A percentile compares a stretch with the other conserved stretches of the same genome.
phyloP scores from a whole-genome alignment of 208 protist genomes.

The Trypanosoma cruzi region DNA sequence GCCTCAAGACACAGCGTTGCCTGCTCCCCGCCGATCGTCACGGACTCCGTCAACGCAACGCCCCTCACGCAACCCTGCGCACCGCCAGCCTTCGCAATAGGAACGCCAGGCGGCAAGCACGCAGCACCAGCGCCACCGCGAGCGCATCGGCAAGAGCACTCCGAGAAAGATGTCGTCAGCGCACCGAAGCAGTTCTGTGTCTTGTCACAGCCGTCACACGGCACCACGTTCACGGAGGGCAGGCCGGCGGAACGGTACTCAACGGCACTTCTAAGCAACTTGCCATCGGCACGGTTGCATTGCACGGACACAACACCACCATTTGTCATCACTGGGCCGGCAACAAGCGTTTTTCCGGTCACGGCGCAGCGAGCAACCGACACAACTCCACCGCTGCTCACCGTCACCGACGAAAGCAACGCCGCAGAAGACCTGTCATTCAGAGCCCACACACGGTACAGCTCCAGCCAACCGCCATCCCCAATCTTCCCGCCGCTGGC shows the following conservation, averaged over 20 bases:
- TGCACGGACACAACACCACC: slow-evolving; percentile 13
- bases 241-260: background rate
- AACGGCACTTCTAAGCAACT: background rate
- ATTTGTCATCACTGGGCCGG: background rate
- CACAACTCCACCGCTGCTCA: slow-evolving; percentile 5
- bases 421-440: background rate
- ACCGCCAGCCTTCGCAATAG: background rate
- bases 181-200: slow-evolving; percentile 5
- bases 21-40: too few relatives aligned
- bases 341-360: slow-evolving; percentile 8
- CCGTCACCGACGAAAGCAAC: background rate
- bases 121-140: background rate
- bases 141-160: slow-evolving; percentile 17
- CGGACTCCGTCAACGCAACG: background rate
- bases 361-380: slow-evolving; percentile 8
- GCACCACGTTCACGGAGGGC: too few relatives aligned
- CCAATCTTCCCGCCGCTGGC: slow-evolving; percentile 10
- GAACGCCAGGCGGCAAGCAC: slow-evolving; percentile 17
- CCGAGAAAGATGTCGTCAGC: slow-evolving; percentile 5
- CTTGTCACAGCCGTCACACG: slow-evolving; percentile 10
- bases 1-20: too few relatives aligned
- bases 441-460: slow-evolving; percentile 2
- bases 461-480: slow-evolving; percentile 6
- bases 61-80: background rate
- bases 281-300: slow-evolving; percentile 13